These are phyloP conservation scores for Sphagnum magellanicum DNA, from an alignment of 228 moss, liverwort and hornwort species.

Conservation along the genomic window DNA sequence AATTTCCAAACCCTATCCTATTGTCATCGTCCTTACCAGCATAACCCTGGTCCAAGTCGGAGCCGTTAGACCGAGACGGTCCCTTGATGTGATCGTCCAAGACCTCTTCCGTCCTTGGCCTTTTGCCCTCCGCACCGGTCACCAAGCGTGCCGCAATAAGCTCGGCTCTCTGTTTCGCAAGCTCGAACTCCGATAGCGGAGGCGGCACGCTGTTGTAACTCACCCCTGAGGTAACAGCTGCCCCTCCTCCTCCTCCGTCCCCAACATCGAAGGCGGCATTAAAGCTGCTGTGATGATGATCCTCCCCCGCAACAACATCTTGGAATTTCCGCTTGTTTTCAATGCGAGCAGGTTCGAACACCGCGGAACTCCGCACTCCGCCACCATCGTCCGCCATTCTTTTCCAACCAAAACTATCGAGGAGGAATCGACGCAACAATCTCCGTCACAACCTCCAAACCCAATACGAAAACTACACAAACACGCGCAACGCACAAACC, in stretches of 20 bases:
- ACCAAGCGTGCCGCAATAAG: conserved; percentile 94
- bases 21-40: conserved; percentile 36
- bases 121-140: conserved; percentile 63
- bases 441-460: no score
- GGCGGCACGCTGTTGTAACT: conserved; percentile 81
- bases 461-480: no score
- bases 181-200: conserved; percentile 85
- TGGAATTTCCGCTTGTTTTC: conserved; percentile 99
- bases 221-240: not conserved
- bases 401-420: no score
- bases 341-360: conserved; percentile 67
- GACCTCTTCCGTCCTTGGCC: conserved; percentile 78
- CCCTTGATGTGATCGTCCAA: conserved; percentile 45
- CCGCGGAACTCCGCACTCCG: conserved; percentile 49
- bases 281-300: conserved; percentile 9
- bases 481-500: no score
- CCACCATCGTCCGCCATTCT: conserved; percentile 78
- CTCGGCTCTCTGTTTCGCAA: conserved; percentile 92
- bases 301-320: conserved; percentile 7
- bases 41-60: conserved; percentile 64
- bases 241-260: conserved; percentile 24
- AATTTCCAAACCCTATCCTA: not conserved
- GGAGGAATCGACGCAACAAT: no score
- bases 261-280: conserved; percentile 3
- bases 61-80: conserved; percentile 44